Conservation (phyloP, 495 filamentous ascomycete genomes). For the Xylaria grammica region DNA sequence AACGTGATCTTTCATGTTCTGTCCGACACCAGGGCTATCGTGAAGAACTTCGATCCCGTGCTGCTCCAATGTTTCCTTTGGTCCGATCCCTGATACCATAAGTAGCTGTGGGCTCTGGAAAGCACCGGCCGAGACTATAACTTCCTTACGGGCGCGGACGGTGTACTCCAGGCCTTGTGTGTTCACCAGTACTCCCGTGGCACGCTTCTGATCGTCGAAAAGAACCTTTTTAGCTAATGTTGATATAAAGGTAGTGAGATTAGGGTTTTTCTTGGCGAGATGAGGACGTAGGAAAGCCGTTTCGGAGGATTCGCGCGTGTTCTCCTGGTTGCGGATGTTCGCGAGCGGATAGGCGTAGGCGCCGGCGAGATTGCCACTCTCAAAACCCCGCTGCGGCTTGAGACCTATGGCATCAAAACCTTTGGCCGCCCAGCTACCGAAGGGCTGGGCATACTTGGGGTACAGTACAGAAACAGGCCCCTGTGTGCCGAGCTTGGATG, state of each 20-base stretch:
- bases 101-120: slow-evolving; percentile 49
- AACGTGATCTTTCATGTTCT: slow-evolving; percentile 49
- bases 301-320: slow-evolving; percentile 25
- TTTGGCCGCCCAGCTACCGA: slow-evolving; percentile 37
- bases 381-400: slow-evolving; percentile 30
- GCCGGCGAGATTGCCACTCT: slow-evolving; percentile 39
- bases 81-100: slow-evolving; percentile 44
- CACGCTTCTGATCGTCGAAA: slow-evolving; percentile 48
- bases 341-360: slow-evolving; percentile 29
- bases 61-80: slow-evolving; percentile 31
- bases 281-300: slow-evolving; percentile 22
- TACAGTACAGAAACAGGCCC: slow-evolving; percentile 32
- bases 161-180: slow-evolving; percentile 42
- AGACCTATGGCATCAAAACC: slow-evolving; percentile 43
- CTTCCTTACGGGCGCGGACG: slow-evolving; percentile 54
- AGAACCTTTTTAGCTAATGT: slow-evolving; percentile 26
- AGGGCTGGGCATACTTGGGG: slow-evolving; percentile 34
- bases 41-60: slow-evolving; percentile 43
- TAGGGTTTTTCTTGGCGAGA: not conserved
- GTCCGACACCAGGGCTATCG: slow-evolving; percentile 54
- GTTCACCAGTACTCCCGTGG: slow-evolving; percentile 55
- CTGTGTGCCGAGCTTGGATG: slow-evolving; percentile 29
- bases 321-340: slow-evolving; percentile 33
- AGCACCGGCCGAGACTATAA: slow-evolving; percentile 62
- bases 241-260: slow-evolving; percentile 16